These are phyloP conservation scores for Pseudogymnoascus verrucosus DNA, from an alignment of 2,329 filamentous ascomycete genomes.

Conservation along the genomic window DNA sequence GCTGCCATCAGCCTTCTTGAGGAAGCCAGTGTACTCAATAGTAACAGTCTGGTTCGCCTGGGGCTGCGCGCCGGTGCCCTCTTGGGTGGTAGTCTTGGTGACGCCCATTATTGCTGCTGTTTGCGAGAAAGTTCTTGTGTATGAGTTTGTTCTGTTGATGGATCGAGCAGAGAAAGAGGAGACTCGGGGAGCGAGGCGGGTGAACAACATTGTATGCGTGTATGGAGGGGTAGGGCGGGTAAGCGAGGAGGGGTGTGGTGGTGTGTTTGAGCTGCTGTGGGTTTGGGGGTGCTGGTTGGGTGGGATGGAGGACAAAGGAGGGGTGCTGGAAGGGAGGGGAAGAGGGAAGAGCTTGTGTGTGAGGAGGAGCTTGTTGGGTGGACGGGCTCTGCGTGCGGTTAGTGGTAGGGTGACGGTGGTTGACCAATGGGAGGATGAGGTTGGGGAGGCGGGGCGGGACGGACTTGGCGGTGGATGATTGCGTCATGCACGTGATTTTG, in stretches of 20 bases:
- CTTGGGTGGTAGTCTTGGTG: slow-evolving; percentile 53
- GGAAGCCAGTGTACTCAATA: slow-evolving; percentile 87
- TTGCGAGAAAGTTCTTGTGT: slow-evolving; percentile 19
- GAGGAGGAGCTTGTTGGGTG: background rate
- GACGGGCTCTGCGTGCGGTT: background rate
- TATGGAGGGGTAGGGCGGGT: background rate
- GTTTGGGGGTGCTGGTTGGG: background rate
- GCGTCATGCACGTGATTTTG: background rate
- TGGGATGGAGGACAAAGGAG: background rate
- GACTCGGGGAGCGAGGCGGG: background rate
- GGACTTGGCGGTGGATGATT: background rate
- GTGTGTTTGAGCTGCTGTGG: background rate
- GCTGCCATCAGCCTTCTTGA: slow-evolving; percentile 59
- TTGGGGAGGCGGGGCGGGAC: background rate
- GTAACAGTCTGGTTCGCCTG: slow-evolving; percentile 62
- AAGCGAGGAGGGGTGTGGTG: background rate
- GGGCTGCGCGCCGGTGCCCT: slow-evolving; percentile 58
- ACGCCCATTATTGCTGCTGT: slow-evolving; percentile 55
- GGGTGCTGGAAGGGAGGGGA: background rate
- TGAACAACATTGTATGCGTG: background rate
- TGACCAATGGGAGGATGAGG: background rate
- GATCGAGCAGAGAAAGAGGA: background rate
- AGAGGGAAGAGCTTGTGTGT: background rate
- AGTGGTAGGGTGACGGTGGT: background rate
- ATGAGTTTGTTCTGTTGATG: background rate